phyloP scores from a whole-genome alignment of 1,284 basidiomycete genomes.

The Takashimella koratensis region DNA sequence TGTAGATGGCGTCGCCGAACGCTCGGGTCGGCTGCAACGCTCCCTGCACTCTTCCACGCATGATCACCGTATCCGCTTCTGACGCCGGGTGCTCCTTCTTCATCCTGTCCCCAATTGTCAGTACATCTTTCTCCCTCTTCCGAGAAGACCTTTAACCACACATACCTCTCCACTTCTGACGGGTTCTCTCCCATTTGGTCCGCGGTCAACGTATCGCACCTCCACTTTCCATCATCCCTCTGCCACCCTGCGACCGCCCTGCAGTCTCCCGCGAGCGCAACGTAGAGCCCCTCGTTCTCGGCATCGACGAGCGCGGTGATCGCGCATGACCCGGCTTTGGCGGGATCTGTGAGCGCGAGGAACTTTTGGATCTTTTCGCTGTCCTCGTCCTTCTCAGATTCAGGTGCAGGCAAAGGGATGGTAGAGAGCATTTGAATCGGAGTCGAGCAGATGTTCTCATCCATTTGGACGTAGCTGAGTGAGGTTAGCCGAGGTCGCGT shows the following conservation, averaged over 20 bases:
- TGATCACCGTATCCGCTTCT: constrained; percentile 77
- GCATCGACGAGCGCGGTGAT: constrained; percentile 81
- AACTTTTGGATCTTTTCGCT: constrained; percentile 45
- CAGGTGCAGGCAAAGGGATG: constrained; percentile 25
- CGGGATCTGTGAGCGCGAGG: constrained; percentile 68
- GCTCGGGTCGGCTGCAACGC: constrained; percentile 92
- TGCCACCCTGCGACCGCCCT: constrained; percentile 93
- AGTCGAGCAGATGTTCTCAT: constrained; percentile 53
- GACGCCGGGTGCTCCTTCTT: constrained; percentile 80
- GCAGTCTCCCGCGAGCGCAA: constrained; percentile 90
- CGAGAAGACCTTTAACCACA: constrained; percentile 13
- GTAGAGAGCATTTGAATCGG: constrained; percentile 52
- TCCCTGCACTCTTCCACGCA: constrained; percentile 81
- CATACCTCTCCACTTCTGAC: constrained; percentile 59
- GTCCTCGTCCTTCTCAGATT: constrained; percentile 22
- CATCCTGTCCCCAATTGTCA: constrained; percentile 58
- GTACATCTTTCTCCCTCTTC: background rate
- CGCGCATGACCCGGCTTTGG: constrained; percentile 79
- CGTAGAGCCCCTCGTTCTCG: constrained; percentile 71
- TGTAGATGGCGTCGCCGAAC: constrained; percentile 87
- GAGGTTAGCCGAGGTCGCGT: too few relatives aligned
- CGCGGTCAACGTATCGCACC: constrained; percentile 84
- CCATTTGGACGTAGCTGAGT: constrained; percentile 50
- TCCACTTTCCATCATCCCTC: constrained; percentile 52
- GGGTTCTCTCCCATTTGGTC: constrained; percentile 94